phyloP scores from a whole-genome alignment of 176 grass and related monocot species.

The Miscanthus lutarioriparius region DNA sequence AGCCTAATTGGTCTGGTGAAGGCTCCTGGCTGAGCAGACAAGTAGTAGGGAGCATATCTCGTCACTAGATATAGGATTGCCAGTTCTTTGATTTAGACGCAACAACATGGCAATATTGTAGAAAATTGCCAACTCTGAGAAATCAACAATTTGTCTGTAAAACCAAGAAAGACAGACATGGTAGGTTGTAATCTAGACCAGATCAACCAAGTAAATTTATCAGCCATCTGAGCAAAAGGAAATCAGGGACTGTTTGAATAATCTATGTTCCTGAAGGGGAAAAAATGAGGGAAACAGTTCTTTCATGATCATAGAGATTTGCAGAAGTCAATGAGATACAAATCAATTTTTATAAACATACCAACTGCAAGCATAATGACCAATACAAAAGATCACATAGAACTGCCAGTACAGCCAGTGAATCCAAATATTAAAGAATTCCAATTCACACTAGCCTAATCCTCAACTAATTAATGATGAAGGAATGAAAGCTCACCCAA shows the following conservation, averaged over 20 bases:
- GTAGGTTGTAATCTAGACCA: slow-evolving; percentile 15
- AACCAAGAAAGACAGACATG: slow-evolving; percentile 11
- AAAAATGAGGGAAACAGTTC: neutral
- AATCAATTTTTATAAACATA: slow-evolving; percentile 16
- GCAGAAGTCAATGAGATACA: slow-evolving; percentile 22
- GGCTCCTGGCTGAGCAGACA: neutral
- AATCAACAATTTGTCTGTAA: neutral
- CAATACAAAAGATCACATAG: slow-evolving; percentile 1
- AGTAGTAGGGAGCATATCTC: neutral
- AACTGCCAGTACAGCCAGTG: neutral
- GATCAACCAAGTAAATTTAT: slow-evolving; percentile 17
- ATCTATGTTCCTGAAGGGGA: neutral
- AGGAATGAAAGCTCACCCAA: slow-evolving; percentile 60
- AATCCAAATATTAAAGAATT: slow-evolving; percentile 16
- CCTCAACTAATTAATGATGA: neutral
- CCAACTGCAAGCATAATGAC: neutral
- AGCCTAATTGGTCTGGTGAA: neutral
- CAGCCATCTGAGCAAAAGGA: slow-evolving; percentile 15
- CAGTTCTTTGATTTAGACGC: neutral
- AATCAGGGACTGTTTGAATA: neutral
- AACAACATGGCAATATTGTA: slow-evolving; percentile 1
- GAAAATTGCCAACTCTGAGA: neutral
- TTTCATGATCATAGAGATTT: slow-evolving; percentile 8
- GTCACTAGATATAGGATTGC: neutral
- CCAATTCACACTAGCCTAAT: neutral